Conservation (phyloP, 2,329 filamentous ascomycete genomes). For the Cyclaneusma minus region DNA sequence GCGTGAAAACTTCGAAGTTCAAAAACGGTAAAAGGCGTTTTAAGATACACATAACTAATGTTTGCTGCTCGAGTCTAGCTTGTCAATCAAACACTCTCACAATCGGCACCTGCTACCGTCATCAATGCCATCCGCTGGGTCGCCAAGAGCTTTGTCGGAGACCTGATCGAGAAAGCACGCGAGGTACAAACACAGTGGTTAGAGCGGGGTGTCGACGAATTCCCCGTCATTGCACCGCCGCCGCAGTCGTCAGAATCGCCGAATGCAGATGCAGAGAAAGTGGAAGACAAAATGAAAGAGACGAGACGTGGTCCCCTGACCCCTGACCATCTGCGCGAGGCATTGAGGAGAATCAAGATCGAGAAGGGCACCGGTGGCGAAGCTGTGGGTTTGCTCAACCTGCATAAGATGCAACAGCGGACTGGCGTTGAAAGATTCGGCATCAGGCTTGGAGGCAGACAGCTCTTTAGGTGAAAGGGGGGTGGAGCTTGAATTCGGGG, state of each 20-base stretch:
- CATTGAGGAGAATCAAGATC: slow-evolving; percentile 50
- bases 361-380: slow-evolving; percentile 46
- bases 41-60: neutral
- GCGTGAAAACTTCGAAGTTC: no score
- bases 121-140: slow-evolving; percentile 63
- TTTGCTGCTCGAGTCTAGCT: slow-evolving; percentile 27
- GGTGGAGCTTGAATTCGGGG: no score
- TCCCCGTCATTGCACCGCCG: slow-evolving; percentile 32
- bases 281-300: slow-evolving; percentile 19
- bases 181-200: slow-evolving; percentile 60
- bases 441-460: slow-evolving; percentile 13
- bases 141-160: slow-evolving; percentile 62
- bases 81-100: slow-evolving; percentile 67
- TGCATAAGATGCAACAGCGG: slow-evolving; percentile 45
- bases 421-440: slow-evolving; percentile 43
- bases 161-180: slow-evolving; percentile 58
- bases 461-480: slow-evolving; percentile 17
- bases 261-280: slow-evolving; percentile 17
- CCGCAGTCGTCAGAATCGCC: slow-evolving; percentile 19
- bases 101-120: slow-evolving; percentile 59
- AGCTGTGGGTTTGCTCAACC: slow-evolving; percentile 37
- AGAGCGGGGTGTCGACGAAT: slow-evolving; percentile 35
- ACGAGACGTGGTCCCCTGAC: slow-evolving; percentile 41
- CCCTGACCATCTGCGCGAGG: slow-evolving; percentile 62
- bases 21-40: neutral